Evolutionary conservation across 176 grass and related monocot species (phyloP).

Genomic region (Pontederia crassipes): DNA sequence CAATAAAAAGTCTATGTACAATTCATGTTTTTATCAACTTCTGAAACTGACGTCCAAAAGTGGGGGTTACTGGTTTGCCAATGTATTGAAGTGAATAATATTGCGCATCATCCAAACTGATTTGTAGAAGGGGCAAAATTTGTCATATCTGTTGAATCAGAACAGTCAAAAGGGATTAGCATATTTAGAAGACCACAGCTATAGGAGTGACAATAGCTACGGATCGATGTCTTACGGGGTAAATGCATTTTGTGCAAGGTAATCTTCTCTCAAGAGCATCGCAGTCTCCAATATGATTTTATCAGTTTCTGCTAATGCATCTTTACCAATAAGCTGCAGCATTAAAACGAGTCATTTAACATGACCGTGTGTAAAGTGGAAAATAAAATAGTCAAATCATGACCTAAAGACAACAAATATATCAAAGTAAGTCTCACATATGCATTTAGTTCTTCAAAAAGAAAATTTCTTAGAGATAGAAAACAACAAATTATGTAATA

Average conservation of each 20-base stretch:
- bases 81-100: slow-evolving; percentile 76
- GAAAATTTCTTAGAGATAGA: neutral
- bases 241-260: slow-evolving; percentile 83
- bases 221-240: slow-evolving; percentile 46
- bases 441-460: neutral
- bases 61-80: slow-evolving; percentile 62
- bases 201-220: neutral
- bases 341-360: neutral
- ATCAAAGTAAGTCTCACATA: neutral
- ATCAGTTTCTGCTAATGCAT: slow-evolving; percentile 75
- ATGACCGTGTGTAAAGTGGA: neutral
- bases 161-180: neutral
- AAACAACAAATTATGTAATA: neutral
- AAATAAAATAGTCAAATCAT: slow-evolving; percentile 21
- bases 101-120: slow-evolving; percentile 97
- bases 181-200: neutral
- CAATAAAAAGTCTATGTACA: too few relatives aligned
- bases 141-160: slow-evolving; percentile 56
- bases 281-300: slow-evolving; percentile 79
- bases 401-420: neutral
- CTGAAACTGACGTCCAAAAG: neutral
- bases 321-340: slow-evolving; percentile 82
- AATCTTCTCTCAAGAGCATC: slow-evolving; percentile 81
- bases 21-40: neutral
- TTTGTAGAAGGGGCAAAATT: slow-evolving; percentile 92